Evolutionary conservation across 495 filamentous ascomycete genomes (phyloP).

Genomic region (Talaromyces wortmannii): DNA sequence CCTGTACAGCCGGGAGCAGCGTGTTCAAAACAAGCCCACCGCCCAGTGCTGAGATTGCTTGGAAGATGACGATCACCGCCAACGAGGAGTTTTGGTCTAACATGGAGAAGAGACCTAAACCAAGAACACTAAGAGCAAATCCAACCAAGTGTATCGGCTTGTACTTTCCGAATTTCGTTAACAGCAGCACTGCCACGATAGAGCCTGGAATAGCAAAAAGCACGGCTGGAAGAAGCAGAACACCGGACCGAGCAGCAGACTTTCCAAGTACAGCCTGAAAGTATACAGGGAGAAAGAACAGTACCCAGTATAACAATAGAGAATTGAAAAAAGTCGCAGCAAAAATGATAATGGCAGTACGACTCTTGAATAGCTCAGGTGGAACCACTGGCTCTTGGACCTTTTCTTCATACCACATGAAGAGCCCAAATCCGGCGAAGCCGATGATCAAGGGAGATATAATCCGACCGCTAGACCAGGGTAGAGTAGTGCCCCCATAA

Average conservation of each 20-base stretch:
- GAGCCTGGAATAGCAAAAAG: slow-evolving; percentile 23
- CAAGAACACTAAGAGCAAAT: slow-evolving; percentile 29
- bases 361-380: slow-evolving; percentile 8
- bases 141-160: slow-evolving; percentile 31
- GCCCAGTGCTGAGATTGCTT: slow-evolving; percentile 21
- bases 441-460: not conserved
- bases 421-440: not conserved
- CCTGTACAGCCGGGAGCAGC: slow-evolving; percentile 31
- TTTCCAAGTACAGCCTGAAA: slow-evolving; percentile 32
- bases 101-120: slow-evolving; percentile 33
- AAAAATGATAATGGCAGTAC: slow-evolving; percentile 10
- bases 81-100: slow-evolving; percentile 16
- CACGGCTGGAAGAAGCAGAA: slow-evolving; percentile 28
- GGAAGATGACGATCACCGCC: slow-evolving; percentile 21
- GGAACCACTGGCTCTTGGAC: slow-evolving; percentile 11
- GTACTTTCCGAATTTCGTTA: slow-evolving; percentile 39
- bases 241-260: slow-evolving; percentile 24
- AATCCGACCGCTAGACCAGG: not conserved
- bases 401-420: not conserved
- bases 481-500: not conserved
- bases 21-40: slow-evolving; percentile 20
- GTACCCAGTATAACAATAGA: slow-evolving; percentile 19
- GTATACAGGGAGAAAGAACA: slow-evolving; percentile 42
- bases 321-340: slow-evolving; percentile 14
- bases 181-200: slow-evolving; percentile 18